phyloP scores from a whole-genome alignment of 768 basidiomycete species.

The Amanita subjunquillea region DNA sequence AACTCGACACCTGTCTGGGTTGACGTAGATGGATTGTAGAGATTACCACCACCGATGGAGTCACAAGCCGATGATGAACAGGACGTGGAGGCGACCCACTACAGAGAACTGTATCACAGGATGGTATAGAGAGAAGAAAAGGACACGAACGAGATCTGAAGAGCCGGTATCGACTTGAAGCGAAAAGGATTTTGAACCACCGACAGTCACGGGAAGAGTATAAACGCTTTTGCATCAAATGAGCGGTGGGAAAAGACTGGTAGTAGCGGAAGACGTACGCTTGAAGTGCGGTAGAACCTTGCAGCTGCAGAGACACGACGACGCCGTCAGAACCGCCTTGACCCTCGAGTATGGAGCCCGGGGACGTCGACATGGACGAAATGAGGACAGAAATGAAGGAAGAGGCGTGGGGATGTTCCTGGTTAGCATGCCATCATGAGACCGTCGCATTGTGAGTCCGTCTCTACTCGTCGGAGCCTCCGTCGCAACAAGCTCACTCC shows the following conservation, averaged over 20 bases:
- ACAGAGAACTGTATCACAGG: not conserved
- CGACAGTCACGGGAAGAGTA: slow-evolving; percentile 49
- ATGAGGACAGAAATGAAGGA: too few species aligned
- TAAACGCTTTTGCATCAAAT: slow-evolving; percentile 39
- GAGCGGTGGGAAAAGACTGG: not conserved
- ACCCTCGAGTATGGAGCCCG: too few species aligned
- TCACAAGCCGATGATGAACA: slow-evolving; percentile 49
- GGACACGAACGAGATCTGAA: slow-evolving; percentile 55
- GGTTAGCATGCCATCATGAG: too few species aligned
- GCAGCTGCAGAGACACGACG: not conserved
- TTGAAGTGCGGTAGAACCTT: slow-evolving; percentile 22
- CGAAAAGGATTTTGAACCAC: slow-evolving; percentile 40
- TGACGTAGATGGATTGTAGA: slow-evolving; percentile 48
- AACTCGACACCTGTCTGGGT: slow-evolving; percentile 32
- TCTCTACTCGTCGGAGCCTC: too few species aligned
- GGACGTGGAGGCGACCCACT: slow-evolving; percentile 70
- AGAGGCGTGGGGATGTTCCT: too few species aligned
- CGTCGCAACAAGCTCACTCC: not conserved
- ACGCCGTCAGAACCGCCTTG: too few species aligned
- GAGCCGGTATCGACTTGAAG: slow-evolving; percentile 79
- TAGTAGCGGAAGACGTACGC: slow-evolving; percentile 26
- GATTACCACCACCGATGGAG: slow-evolving; percentile 19
- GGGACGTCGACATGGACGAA: too few species aligned
- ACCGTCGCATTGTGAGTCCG: too few species aligned
- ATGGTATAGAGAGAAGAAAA: not conserved